These are phyloP conservation scores for Naganishia onofrii DNA, from an alignment of 768 basidiomycete genomes.

Conservation along the genomic window DNA sequence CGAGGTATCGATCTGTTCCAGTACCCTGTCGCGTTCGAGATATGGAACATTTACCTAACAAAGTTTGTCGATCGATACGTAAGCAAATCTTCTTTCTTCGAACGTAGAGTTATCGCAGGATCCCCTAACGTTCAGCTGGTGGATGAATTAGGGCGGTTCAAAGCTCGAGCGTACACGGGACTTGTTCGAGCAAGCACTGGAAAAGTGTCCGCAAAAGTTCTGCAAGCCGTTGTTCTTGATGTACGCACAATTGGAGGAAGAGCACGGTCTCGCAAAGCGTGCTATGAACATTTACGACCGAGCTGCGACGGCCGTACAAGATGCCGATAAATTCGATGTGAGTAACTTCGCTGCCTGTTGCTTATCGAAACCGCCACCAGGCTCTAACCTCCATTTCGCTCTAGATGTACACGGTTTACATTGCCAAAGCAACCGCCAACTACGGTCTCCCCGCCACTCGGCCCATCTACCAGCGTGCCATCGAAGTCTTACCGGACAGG, in stretches of 20 bases:
- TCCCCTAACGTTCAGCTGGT: not conserved
- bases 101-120: not conserved
- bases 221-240: constrained; percentile 93
- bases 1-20: constrained; percentile 96
- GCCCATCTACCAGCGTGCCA: constrained; percentile 90
- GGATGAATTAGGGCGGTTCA: constrained; percentile 67
- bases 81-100: constrained; percentile 48
- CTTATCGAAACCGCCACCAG: not conserved
- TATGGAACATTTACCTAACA: constrained; percentile 97
- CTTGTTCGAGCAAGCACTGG: constrained; percentile 93
- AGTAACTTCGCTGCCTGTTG: constrained; percentile 36
- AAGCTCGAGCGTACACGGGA: constrained; percentile 96
- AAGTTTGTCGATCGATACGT: constrained; percentile 98
- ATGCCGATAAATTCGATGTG: constrained; percentile 93
- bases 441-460: constrained; percentile 94
- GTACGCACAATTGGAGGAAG: constrained; percentile 95
- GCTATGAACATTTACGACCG: constrained; percentile 95
- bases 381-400: not conserved
- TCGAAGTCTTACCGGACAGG: constrained; percentile 86
- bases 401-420: constrained; percentile 94
- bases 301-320: constrained; percentile 77
- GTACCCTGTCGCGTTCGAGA: constrained; percentile 95
- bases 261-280: constrained; percentile 88
- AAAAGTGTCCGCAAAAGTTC: constrained; percentile 90
- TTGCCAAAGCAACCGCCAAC: constrained; percentile 92